Conservation (phyloP, 129 eudicot species). For the Sambucus nigra region DNA sequence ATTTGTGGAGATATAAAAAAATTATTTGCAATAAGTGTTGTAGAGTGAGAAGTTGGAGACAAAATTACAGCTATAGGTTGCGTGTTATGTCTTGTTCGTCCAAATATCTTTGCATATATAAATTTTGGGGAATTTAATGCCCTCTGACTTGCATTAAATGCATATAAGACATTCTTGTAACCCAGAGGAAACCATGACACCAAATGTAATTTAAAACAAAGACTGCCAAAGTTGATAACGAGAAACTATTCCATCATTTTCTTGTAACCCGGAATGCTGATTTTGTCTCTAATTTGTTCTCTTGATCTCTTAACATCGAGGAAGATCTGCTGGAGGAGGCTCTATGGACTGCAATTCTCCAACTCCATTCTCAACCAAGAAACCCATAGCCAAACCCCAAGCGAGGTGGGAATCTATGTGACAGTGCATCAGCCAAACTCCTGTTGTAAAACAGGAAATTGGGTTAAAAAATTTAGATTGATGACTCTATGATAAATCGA, state of each 20-base stretch:
- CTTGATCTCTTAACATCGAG: constrained; percentile 22
- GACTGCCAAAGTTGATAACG: not conserved
- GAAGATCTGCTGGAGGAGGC: constrained; percentile 41
- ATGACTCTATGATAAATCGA: not conserved
- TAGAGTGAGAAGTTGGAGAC: no score
- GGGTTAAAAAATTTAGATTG: not conserved
- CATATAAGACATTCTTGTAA: no score
- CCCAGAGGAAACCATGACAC: not conserved
- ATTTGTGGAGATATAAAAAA: no score
- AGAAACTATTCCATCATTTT: not conserved
- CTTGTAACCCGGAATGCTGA: not conserved
- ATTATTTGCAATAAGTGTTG: no score
- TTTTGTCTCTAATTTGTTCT: not conserved
- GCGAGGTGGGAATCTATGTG: constrained; percentile 49
- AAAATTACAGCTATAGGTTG: no score
- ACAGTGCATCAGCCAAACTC: constrained; percentile 70
- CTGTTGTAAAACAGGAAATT: constrained; percentile 17
- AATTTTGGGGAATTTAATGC: no score
- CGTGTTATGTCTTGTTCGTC: no score
- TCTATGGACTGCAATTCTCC: constrained; percentile 28
- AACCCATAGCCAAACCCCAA: constrained; percentile 51
- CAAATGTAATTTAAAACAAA: not conserved
- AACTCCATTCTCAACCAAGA: constrained; percentile 48
- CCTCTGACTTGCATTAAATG: no score
- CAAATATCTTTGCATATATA: no score